Percentiles rank a stretch among this genome's conserved stretches.
phyloP scores from a whole-genome alignment of 345 rosid genomes.

The Hibiscus tridactylites region DNA sequence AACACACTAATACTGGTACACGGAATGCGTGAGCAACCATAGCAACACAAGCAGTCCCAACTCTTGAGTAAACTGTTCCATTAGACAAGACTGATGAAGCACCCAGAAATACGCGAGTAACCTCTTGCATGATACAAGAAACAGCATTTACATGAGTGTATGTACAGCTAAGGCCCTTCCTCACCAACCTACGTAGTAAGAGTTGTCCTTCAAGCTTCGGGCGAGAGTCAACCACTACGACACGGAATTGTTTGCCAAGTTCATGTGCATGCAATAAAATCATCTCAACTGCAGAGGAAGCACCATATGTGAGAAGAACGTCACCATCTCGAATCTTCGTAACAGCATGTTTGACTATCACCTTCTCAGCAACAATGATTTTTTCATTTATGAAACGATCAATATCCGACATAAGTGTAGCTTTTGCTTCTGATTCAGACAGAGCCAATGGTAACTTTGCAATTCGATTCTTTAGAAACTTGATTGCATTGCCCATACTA shows the following conservation, averaged over 20 bases:
- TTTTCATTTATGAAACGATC: constrained; percentile 76
- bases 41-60: constrained; percentile 92
- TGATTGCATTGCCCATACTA: constrained; percentile 93
- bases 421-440: constrained; percentile 72
- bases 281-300: constrained; percentile 90
- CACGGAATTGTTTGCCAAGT: constrained; percentile 70
- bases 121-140: constrained; percentile 94
- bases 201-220: constrained; percentile 91
- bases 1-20: constrained; percentile 86
- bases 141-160: constrained; percentile 85
- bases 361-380: constrained; percentile 62
- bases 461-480: constrained; percentile 65
- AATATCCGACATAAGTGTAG: constrained; percentile 61
- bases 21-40: constrained; percentile 87
- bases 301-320: constrained; percentile 89
- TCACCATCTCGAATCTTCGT: constrained; percentile 87
- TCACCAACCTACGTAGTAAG: constrained; percentile 81
- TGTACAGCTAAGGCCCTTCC: constrained; percentile 69
- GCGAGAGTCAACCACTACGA: constrained; percentile 83
- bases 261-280: constrained; percentile 79
- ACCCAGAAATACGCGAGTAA: constrained; percentile 82
- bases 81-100: constrained; percentile 94
- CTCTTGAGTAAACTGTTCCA: constrained; percentile 91
- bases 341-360: constrained; percentile 81
- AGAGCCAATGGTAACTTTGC: constrained; percentile 61